Conservation (phyloP, 768 basidiomycete genomes). For the Sistotremastrum suecicum region DNA sequence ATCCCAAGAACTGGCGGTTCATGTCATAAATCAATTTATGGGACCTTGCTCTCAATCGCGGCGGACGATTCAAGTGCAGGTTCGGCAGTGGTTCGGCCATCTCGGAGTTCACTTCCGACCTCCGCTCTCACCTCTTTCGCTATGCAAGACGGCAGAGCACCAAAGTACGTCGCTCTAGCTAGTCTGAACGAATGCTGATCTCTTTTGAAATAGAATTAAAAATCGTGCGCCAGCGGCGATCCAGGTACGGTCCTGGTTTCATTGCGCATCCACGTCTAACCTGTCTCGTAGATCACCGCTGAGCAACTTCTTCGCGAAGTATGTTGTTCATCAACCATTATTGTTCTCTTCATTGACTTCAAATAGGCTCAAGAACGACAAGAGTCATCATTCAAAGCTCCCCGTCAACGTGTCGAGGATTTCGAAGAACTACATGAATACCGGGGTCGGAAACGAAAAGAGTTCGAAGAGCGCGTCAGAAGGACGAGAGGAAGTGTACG, state of each 20-base stretch:
- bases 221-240: constrained; percentile 92
- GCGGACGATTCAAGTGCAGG: no score
- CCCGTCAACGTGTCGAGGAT: constrained; percentile 92
- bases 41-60: no score
- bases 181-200: constrained; percentile 3
- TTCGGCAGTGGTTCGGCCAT: no score
- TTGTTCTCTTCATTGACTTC: neutral
- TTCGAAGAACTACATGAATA: constrained; percentile 77
- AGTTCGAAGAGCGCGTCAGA: constrained; percentile 68
- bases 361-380: constrained; percentile 92
- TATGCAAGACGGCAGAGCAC: constrained; percentile 76
- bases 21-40: no score
- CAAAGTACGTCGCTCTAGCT: constrained; percentile 31
- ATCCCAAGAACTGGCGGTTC: no score
- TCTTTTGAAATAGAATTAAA: constrained; percentile 54
- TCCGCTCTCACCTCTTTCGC: neutral
- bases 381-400: constrained; percentile 82
- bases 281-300: constrained; percentile 68
- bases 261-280: neutral
- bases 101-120: no score
- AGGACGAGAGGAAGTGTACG: constrained; percentile 21
- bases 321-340: constrained; percentile 7
- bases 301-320: constrained; percentile 96
- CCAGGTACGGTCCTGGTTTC: constrained; percentile 39
- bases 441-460: constrained; percentile 74